Percentiles rank a stretch among this genome's conserved stretches.
Evolutionary conservation across 495 filamentous ascomycete species (phyloP).

Genomic region (Neurospora sp.): DNA sequence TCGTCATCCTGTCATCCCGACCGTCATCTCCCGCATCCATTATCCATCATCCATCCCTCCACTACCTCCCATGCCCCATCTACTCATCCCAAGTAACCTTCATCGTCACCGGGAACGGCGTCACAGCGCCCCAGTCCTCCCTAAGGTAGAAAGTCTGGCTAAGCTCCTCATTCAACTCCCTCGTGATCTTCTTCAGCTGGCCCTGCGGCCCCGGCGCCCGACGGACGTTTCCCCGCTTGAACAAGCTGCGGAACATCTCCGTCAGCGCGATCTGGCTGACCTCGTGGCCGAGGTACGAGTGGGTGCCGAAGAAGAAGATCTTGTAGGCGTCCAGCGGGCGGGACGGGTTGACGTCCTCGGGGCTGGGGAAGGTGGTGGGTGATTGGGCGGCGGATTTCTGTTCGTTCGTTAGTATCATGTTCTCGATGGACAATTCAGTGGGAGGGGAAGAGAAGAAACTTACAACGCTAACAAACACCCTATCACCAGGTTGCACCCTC

Average conservation of each 20-base stretch:
- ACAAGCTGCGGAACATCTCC: constrained; percentile 57
- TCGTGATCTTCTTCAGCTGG: constrained; percentile 59
- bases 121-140: constrained; percentile 62
- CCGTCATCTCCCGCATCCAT: not conserved
- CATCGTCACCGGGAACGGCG: constrained; percentile 65
- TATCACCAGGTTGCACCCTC: constrained; percentile 25
- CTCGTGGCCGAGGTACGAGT: constrained; percentile 53
- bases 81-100: constrained; percentile 41
- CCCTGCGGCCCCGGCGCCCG: constrained; percentile 60
- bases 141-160: constrained; percentile 61
- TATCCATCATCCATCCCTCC: not conserved
- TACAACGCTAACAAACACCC: constrained; percentile 48
- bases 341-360: constrained; percentile 52
- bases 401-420: constrained; percentile 6
- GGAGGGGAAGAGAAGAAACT: constrained; percentile 15
- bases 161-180: constrained; percentile 46
- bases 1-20: not conserved
- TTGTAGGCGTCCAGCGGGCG: constrained; percentile 61
- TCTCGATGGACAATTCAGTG: not conserved
- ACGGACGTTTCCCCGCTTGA: constrained; percentile 55
- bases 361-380: constrained; percentile 58
- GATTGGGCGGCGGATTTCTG: constrained; percentile 49
- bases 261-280: constrained; percentile 52
- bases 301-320: constrained; percentile 52
- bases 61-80: too few relatives aligned